These are phyloP conservation scores for Salvia hispanica DNA, from an alignment of 257 asterid genomes.

Conservation along the genomic window DNA sequence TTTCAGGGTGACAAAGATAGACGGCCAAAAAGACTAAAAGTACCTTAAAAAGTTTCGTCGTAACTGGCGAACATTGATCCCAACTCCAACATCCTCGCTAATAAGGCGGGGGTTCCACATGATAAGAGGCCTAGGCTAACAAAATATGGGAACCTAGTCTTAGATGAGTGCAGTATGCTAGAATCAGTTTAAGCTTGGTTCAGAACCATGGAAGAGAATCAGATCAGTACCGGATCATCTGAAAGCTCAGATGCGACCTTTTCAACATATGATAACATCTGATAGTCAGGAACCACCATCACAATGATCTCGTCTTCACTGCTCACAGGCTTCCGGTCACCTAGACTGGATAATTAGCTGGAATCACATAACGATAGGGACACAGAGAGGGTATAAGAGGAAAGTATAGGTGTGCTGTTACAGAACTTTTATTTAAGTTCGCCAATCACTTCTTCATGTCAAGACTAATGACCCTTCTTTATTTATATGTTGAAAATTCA, in stretches of 20 bases:
- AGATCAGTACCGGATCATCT: constrained; percentile 75
- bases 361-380: constrained; percentile 22
- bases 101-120: constrained; percentile 99
- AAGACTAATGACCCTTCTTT: neutral
- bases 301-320: constrained; percentile 82
- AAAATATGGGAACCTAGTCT: constrained; percentile 36
- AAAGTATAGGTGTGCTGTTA: neutral
- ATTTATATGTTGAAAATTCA: neutral
- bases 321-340: constrained; percentile 87
- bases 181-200: constrained; percentile 2
- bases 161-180: constrained; percentile 12
- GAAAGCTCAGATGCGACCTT: constrained; percentile 79
- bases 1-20: neutral
- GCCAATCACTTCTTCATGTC: neutral
- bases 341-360: constrained; percentile 60
- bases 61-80: constrained; percentile 80
- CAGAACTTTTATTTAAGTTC: constrained; percentile 7
- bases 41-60: constrained; percentile 80
- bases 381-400: neutral
- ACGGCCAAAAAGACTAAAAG: constrained; percentile 1
- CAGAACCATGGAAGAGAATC: constrained; percentile 6
- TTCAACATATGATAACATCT: constrained; percentile 85
- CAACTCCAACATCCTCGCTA: constrained; percentile 96
- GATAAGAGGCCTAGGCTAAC: constrained; percentile 98
- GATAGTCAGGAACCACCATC: constrained; percentile 98